Evolutionary conservation across 2,329 filamentous ascomycete species (phyloP), one percentile per base, ranked within the genome.

Genomic region (Zopfia rhizophila): DNA sequence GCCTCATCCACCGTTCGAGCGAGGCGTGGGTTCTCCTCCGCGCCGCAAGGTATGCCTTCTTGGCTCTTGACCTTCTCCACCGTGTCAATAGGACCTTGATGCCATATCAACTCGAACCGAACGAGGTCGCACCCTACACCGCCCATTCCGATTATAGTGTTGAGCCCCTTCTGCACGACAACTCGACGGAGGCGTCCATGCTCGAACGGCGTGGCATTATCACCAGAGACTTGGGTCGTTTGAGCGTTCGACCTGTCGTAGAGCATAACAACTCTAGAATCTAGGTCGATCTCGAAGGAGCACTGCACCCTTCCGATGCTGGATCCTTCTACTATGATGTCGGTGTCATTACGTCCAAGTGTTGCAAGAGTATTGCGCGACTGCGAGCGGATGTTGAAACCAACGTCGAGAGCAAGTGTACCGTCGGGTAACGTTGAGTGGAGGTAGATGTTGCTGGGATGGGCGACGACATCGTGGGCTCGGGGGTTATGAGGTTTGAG

Each of bases 271-370:
- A 45, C 12, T 12, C 21, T 11, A 19, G 32, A 33, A 5, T 32
- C 17, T 24, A 22, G 13, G 17, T 57, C 38, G 19, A 54, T 32
- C 32, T 59, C 46, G 29, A 61, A 61, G 23, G 55, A 57, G 43
- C 53, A 59, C 35, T 59, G 55, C 8, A 54, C 46, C 16, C 38
- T 42, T 5, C 56, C 36, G 16, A 61, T 59, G 14, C 33, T 41
- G 18, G 45, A 25, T 14, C 45, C 29, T 32, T 46, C 33, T 31
- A 59, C 39, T 11, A 38, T 21, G 47, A 57, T 45, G 38, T 57
- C 56, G 22, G 33, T 32, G 12, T 7, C n/a, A n/a, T 32, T 13
- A 23, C 27, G 38, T 8, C 38, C 38, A 5, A 41, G 25, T 41
- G 27, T 32, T 16, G 7, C 38, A 23, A 41, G 38, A 17, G 38